Conservation (phyloP, 106 monocot genomes). For the Dioscorea dumetorum region DNA sequence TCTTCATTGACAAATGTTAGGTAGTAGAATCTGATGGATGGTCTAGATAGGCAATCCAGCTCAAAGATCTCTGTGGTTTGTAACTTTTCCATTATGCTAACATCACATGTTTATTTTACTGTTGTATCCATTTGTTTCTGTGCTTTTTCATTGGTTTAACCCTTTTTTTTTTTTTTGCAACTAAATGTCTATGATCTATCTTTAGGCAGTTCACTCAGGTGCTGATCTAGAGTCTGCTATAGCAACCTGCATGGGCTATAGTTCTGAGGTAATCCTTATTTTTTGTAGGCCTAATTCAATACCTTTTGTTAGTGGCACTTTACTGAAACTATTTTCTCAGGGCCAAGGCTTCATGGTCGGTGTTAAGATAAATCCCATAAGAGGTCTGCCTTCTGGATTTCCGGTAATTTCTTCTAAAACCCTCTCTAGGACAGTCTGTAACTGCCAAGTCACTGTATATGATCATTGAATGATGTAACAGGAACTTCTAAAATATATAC, state of each 20-base stretch:
- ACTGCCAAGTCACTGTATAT: not conserved
- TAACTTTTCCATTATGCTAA: too few relatives aligned
- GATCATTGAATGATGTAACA: slow-evolving; percentile 11
- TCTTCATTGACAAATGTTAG: not conserved
- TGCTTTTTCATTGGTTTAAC: too few relatives aligned
- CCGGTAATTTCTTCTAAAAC: slow-evolving; percentile 37
- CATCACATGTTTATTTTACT: too few relatives aligned
- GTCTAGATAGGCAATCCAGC: too few relatives aligned
- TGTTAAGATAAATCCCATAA: slow-evolving; percentile 87
- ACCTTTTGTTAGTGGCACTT: not conserved
- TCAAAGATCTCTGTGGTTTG: too few relatives aligned
- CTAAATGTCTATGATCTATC: not conserved
- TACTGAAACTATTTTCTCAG: slow-evolving; percentile 26
- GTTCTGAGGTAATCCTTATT: slow-evolving; percentile 53
- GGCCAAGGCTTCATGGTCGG: slow-evolving; percentile 99
- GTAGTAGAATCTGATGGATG: not conserved
- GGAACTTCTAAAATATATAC: slow-evolving; percentile 63
- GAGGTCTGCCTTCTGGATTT: slow-evolving; percentile 84
- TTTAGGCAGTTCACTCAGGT: slow-evolving; percentile 96
- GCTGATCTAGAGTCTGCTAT: slow-evolving; percentile 98
- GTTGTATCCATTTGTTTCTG: too few relatives aligned
- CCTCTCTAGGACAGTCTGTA: not conserved
- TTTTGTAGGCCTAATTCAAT: not conserved
- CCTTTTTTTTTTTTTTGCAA: too few relatives aligned
- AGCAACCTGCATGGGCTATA: slow-evolving; percentile 93